Percentiles rank a stretch among this genome's conserved stretches.
phyloP scores from a whole-genome alignment of 257 asterid species.

The Rubia yunnanensis region DNA sequence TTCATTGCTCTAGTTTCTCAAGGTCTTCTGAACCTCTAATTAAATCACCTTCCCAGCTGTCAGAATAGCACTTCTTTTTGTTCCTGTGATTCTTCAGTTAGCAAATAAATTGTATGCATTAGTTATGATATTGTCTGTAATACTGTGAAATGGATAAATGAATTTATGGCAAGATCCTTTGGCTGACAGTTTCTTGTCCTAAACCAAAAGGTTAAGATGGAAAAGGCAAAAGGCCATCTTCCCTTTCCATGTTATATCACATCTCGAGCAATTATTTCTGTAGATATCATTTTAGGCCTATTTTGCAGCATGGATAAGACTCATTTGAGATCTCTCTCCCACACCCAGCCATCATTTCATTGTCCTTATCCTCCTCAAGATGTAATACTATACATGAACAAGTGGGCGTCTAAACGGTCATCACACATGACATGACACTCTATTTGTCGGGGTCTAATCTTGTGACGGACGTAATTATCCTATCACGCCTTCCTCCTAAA shows the following conservation, averaged over 20 bases:
- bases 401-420: neutral
- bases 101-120: conserved; percentile 21
- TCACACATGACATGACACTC: neutral
- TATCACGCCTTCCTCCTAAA: neutral
- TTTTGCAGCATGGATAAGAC: neutral
- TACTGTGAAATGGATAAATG: neutral
- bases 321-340: neutral
- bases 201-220: neutral
- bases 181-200: conserved; percentile 1
- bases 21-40: conserved; percentile 48
- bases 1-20: conserved; percentile 56
- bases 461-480: neutral
- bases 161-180: neutral
- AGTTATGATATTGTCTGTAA: neutral
- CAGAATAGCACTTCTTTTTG: conserved; percentile 19
- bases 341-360: neutral
- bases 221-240: neutral
- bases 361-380: too few species aligned
- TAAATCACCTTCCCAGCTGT: conserved; percentile 38
- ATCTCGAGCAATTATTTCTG: neutral
- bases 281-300: neutral
- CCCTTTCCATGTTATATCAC: neutral
- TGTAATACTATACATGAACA: neutral
- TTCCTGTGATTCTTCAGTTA: conserved; percentile 23
- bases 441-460: neutral